Percentiles rank a stretch among this genome's conserved stretches.
These are phyloP conservation scores for Chrysanthemum makinoi DNA, from an alignment of 129 eudicot genomes.

Conservation along the genomic window DNA sequence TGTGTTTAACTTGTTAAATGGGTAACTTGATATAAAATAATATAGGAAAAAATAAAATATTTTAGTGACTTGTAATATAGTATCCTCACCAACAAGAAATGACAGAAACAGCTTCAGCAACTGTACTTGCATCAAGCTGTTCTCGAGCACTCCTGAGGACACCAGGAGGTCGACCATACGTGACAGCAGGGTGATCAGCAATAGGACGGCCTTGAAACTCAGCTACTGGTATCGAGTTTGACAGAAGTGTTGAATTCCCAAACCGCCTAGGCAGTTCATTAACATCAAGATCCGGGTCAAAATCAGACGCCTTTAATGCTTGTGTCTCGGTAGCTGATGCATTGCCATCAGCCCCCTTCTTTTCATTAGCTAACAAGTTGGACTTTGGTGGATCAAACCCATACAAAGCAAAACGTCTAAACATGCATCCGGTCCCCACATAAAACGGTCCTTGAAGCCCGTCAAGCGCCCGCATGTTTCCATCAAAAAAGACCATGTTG, in stretches of 20 bases:
- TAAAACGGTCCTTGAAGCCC: constrained; percentile 94
- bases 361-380: constrained; percentile 21
- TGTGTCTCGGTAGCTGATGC: constrained; percentile 35
- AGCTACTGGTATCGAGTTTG: constrained; percentile 72
- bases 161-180: constrained; percentile 86
- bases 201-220: constrained; percentile 86
- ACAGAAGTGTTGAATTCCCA: constrained; percentile 72
- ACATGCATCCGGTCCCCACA: constrained; percentile 91
- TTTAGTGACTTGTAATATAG: neutral
- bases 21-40: neutral
- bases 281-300: constrained; percentile 76
- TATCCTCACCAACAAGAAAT: constrained; percentile 79
- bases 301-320: constrained; percentile 62
- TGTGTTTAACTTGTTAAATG: constrained; percentile 1
- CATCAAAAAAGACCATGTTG: constrained; percentile 83
- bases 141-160: constrained; percentile 52
- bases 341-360: constrained; percentile 18
- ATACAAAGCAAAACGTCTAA: constrained; percentile 80
- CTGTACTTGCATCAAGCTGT: constrained; percentile 79
- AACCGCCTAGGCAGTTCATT: constrained; percentile 67
- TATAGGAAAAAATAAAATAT: neutral
- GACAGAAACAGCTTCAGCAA: constrained; percentile 88
- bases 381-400: constrained; percentile 80
- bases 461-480: constrained; percentile 93
- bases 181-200: constrained; percentile 86